Evolutionary conservation across 768 basidiomycete genomes (phyloP), one percentile per base, ranked within the genome.

Genomic region (Chalciporus pseudorubinellus): DNA sequence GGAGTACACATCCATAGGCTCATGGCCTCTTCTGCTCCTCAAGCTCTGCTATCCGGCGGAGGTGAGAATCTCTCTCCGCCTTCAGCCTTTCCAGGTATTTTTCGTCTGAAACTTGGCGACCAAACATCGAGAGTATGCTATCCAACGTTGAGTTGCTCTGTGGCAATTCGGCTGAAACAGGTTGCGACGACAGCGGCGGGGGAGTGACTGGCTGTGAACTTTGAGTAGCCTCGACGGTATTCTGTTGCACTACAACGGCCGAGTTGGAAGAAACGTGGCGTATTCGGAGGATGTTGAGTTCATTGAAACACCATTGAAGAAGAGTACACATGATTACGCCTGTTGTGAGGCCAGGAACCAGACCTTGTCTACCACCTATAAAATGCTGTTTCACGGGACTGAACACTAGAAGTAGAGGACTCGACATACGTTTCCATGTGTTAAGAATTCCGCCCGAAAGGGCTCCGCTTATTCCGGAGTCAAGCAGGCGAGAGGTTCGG

Each of bases 391-490:
- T 26, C 26, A 26, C 26, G 9, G 19, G 43, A 40, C 3, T 26
- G 9, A 44, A 21, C 19, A 40, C 18, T 10, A 33, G 6, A 8
- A 50, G 31, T 26, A 48, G 33, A 53, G 31, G n/a, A 45, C 4
- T 8, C 40, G 26, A 24, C 62, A 33, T 60, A 90, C 90, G 76
- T 66, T 74, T 82, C 78, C 81, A 68, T 69, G 78, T 44, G 76
- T 77, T 76, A 38, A 81, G 65, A 10, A 83, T 53, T 2, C 82
- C 83, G 39, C 88, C 92, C 0, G 87, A 74, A 6, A 84, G 56
- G 5, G 79, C 81, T 16, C 92, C 92, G 54, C 89, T 87, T 16
- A 88, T 21, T n/a, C 78, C 79, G 14, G 82, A 85, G 64, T 93
- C 92, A 4, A 88, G 70, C 5, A 91, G 66, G 47, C 80, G 77